Base-by-base conservation (phyloP, 768 basidiomycete genomes). In the Pleurotus ostreatus region DNA sequence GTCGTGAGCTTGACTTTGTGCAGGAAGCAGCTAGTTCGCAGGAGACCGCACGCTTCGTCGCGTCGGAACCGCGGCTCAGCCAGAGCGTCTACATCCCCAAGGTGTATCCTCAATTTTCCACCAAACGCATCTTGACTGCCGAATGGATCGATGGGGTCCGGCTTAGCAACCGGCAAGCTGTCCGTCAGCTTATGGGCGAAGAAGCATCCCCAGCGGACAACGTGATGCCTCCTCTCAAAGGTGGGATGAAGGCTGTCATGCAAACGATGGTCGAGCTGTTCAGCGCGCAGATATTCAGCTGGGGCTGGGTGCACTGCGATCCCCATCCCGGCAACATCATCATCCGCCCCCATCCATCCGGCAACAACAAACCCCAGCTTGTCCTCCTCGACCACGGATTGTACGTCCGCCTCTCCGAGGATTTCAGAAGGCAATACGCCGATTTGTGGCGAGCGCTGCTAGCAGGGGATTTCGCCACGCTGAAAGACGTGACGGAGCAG, bases 311-410 rank as follows among this genome's bases (percentile, higher is more conserved):
- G 3, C 86, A 92, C 68, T 92, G 92, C 65, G 83, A 85, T 56
- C 83, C 83, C 0, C 83, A 89, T 60, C 86, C 86, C 2, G 88
- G 89, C 8, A 92, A 96, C 69, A 80, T 95, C 57, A 82, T 83
- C 69, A 82, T 87, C 62, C 89, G 80, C 6, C 82, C 81, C 1
- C 70, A 83, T 22, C 84, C 84, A 16, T 64, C 65, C 13, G 62
- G 72, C 16, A 78, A 77, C 0, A 62, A 61, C 6, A 62, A 67
- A 4, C 78, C 84, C 2, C 86, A 89, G 62, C 75, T 93, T 59
- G 88, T 97, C 30, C 76, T 97, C 11, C 83, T 98, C 62, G 95
- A 98, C 66, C 95, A 98, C 66, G 95, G 95, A 1, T 74, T 98
- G 9, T 97, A 96, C 65, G 89, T 95, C 39, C 74, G 75, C 6